These are phyloP conservation scores for Phalaenopsis hybrid DNA, from an alignment of 116 monocot species.

Conservation along the genomic window DNA sequence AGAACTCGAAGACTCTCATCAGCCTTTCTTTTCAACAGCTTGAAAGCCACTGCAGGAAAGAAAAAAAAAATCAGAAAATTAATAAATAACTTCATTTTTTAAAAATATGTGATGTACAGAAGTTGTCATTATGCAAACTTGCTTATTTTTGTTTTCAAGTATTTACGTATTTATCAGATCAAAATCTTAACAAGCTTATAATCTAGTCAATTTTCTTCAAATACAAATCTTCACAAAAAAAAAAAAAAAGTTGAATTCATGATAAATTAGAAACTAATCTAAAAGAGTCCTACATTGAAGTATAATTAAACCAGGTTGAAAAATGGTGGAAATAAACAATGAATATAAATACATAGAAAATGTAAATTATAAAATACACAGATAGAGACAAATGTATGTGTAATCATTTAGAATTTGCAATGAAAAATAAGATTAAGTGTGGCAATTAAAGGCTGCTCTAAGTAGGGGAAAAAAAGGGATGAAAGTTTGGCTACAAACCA, in stretches of 20 bases:
- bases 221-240: neutral
- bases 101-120: neutral
- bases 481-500: too few relatives aligned
- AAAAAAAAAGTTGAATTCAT: neutral
- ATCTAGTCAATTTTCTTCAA: neutral
- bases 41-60: constrained; percentile 39
- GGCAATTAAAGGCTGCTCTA: too few relatives aligned
- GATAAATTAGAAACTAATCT: neutral
- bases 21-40: constrained; percentile 58
- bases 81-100: neutral
- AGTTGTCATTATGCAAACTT: neutral
- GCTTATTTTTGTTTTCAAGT: neutral
- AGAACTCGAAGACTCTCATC: constrained; percentile 66
- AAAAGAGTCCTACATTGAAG: neutral
- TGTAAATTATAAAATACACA: neutral
- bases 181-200: neutral
- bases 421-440: too few relatives aligned
- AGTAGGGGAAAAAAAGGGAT: too few relatives aligned
- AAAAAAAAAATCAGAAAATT: neutral
- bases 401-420: neutral
- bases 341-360: neutral
- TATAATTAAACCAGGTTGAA: neutral
- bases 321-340: neutral
- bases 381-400: neutral
- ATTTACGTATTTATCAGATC: neutral